Conservation (phyloP, 1,284 basidiomycete species). For the Puccinia novopanici region DNA sequence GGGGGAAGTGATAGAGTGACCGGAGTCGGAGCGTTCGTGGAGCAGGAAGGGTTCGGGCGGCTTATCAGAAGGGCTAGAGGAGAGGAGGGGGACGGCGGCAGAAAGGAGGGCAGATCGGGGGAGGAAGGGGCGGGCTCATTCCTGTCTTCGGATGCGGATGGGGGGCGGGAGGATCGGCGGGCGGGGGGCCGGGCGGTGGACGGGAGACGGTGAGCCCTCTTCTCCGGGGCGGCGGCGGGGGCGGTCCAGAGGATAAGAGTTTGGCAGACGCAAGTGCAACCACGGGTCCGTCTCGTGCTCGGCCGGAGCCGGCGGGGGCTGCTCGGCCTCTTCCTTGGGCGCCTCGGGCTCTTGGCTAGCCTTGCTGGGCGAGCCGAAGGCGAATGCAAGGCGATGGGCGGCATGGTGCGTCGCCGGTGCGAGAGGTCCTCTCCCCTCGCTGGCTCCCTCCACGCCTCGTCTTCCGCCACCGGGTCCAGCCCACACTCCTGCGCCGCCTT, state of each 20-base stretch:
- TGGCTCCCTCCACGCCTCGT: not conserved
- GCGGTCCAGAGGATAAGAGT: not conserved
- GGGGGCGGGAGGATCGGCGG: not conserved
- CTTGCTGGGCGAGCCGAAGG: not conserved
- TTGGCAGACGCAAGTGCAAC: not conserved
- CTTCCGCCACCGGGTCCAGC: not conserved
- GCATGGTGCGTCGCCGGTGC: conserved; percentile 28
- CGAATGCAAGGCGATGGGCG: conserved; percentile 25
- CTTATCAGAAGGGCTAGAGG: not conserved
- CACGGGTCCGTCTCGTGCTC: not conserved
- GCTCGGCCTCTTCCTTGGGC: not conserved
- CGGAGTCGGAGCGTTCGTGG: conserved; percentile 16
- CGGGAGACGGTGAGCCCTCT: not conserved
- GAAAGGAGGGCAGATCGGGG: not conserved
- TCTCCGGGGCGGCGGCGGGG: conserved; percentile 15
- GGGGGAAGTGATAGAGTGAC: conserved; percentile 10
- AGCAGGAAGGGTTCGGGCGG: conserved; percentile 21
- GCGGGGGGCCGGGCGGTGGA: not conserved
- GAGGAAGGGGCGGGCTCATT: not conserved
- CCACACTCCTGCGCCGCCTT: conserved; percentile 6
- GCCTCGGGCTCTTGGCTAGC: not conserved
- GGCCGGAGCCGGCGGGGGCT: not conserved
- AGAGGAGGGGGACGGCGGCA: not conserved
- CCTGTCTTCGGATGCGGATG: not conserved
- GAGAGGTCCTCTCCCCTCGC: not conserved